phyloP scores from a whole-genome alignment of 2,329 filamentous ascomycete species.

The Knufia fluminis region DNA sequence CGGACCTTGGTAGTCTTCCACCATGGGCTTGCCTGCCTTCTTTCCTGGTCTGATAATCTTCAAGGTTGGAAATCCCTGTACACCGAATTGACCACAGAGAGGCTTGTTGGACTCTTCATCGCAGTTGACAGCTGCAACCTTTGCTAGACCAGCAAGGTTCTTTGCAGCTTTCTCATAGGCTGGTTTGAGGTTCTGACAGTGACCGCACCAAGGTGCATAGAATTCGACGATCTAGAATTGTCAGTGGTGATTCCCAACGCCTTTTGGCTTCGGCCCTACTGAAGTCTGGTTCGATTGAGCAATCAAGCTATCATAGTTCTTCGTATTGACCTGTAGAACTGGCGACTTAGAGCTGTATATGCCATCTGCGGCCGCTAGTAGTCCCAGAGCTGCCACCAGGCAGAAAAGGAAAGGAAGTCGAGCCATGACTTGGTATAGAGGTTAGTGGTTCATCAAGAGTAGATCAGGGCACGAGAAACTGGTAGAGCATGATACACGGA shows the following conservation, averaged over 20 bases:
- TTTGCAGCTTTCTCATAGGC: constrained; percentile 91
- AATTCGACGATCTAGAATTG: constrained; percentile 52
- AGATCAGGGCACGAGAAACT: background rate
- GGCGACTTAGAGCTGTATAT: constrained; percentile 81
- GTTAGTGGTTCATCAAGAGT: background rate
- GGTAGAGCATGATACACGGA: background rate
- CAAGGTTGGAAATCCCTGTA: constrained; percentile 89
- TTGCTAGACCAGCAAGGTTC: constrained; percentile 80
- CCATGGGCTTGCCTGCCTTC: constrained; percentile 66
- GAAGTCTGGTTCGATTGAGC: constrained; percentile 84
- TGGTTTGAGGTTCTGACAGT: constrained; percentile 92
- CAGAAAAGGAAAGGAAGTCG: constrained; percentile 26
- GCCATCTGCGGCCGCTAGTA: constrained; percentile 52
- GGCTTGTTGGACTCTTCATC: constrained; percentile 88
- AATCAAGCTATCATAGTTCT: constrained; percentile 73
- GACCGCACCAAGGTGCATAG: constrained; percentile 96
- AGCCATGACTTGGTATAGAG: background rate
- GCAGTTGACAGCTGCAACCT: constrained; percentile 90
- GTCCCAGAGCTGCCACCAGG: constrained; percentile 53
- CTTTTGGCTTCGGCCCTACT: constrained; percentile 45
- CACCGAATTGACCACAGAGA: constrained; percentile 73
- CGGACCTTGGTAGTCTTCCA: constrained; percentile 84
- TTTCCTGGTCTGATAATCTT: constrained; percentile 85
- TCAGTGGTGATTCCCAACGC: constrained; percentile 5
- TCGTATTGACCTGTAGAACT: constrained; percentile 71